A percentile compares a stretch with the other conserved stretches of the same genome.
Conservation (phyloP, 768 basidiomycete species). For the Hypholoma sublateritium region DNA sequence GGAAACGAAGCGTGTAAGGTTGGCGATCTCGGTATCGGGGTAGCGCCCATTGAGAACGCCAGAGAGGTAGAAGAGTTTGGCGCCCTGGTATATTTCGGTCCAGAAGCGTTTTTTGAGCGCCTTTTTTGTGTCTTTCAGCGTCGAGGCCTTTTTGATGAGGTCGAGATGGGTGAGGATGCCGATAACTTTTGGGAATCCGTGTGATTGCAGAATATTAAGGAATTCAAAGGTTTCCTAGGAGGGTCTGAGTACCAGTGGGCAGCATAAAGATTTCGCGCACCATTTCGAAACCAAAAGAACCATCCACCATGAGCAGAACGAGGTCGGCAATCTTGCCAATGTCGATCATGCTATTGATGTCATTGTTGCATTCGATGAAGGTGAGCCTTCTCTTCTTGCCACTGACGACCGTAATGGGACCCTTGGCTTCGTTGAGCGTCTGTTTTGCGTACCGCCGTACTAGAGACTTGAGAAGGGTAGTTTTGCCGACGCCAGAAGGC, state of each 20-base stretch:
- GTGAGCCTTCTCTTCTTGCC: conserved; percentile 94
- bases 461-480: conserved; percentile 88
- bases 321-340: conserved; percentile 96
- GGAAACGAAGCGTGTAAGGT: conserved; percentile 92
- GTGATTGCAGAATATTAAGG: conserved; percentile 93
- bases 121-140: conserved; percentile 89
- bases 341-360: conserved; percentile 98
- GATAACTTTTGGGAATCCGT: conserved; percentile 98
- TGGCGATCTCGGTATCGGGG: conserved; percentile 94
- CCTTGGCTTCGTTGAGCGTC: conserved; percentile 83
- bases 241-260: neutral
- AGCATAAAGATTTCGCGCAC: conserved; percentile 39
- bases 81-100: conserved; percentile 99
- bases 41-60: conserved; percentile 97
- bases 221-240: conserved; percentile 97
- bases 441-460: conserved; percentile 94
- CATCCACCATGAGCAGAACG: conserved; percentile 96
- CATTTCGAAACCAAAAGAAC: conserved; percentile 99
- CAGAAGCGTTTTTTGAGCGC: conserved; percentile 97
- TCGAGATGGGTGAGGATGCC: conserved; percentile 96
- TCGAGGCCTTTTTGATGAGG: conserved; percentile 89
- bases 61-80: conserved; percentile 96
- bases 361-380: conserved; percentile 96
- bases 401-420: conserved; percentile 91
- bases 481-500: conserved; percentile 96